Conservation (phyloP, 2,329 filamentous ascomycete species). For the Aspergillus sp. region DNA sequence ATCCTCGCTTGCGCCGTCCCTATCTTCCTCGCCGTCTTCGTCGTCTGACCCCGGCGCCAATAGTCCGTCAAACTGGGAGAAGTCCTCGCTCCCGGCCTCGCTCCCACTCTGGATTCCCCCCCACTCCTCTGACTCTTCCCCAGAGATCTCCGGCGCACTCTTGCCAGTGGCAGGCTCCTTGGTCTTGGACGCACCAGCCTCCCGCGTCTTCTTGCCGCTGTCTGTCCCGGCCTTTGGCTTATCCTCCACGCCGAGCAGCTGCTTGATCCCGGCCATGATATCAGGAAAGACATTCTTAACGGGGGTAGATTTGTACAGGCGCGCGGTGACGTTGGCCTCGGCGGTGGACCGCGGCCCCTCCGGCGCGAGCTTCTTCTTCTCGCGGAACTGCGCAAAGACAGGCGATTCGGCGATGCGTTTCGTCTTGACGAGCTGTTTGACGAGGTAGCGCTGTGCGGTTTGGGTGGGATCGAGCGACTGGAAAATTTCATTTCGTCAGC, state of each 20-base stretch:
- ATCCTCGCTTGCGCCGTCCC: constrained; percentile 19
- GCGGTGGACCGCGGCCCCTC: constrained; percentile 45
- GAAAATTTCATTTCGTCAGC: neutral
- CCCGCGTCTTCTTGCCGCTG: neutral
- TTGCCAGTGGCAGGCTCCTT: neutral
- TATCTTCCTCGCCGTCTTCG: constrained; percentile 23
- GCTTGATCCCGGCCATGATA: constrained; percentile 42
- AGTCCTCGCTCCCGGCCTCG: constrained; percentile 22
- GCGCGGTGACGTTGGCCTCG: constrained; percentile 57
- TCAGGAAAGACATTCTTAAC: constrained; percentile 55
- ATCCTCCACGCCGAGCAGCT: constrained; percentile 37
- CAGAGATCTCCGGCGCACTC: neutral
- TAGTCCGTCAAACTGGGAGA: constrained; percentile 32
- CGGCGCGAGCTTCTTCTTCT: constrained; percentile 36
- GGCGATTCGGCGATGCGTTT: constrained; percentile 56
- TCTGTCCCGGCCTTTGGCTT: constrained; percentile 14
- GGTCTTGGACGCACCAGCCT: constrained; percentile 2
- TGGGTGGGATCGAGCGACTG: constrained; percentile 51
- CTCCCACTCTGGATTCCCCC: neutral
- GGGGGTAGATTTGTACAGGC: constrained; percentile 60
- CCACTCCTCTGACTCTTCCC: neutral
- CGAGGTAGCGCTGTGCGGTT: constrained; percentile 54
- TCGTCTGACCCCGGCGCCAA: constrained; percentile 32
- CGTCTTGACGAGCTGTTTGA: constrained; percentile 56
- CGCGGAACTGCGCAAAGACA: constrained; percentile 44